phyloP scores from a whole-genome alignment of 768 basidiomycete species.

The Clathrus columnatus region DNA sequence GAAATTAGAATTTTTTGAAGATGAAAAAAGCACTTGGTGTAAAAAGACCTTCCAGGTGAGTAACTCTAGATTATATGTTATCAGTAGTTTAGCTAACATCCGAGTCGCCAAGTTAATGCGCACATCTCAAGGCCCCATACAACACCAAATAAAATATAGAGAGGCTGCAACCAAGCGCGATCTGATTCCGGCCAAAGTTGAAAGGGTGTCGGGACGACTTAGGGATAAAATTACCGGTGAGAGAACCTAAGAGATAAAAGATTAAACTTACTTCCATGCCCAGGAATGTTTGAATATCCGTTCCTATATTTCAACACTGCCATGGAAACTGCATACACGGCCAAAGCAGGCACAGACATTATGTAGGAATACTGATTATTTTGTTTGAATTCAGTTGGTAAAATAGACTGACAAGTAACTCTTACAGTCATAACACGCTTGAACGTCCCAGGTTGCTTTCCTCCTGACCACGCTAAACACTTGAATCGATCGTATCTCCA shows the following conservation, averaged over 20 bases:
- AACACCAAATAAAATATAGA: constrained; percentile 61
- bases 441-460: constrained; percentile 76
- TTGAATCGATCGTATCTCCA: constrained; percentile 73
- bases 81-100: neutral
- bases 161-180: constrained; percentile 52
- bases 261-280: constrained; percentile 11
- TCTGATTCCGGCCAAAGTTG: constrained; percentile 37
- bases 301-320: constrained; percentile 63
- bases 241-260: constrained; percentile 7
- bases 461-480: constrained; percentile 66
- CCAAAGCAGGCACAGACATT: constrained; percentile 55
- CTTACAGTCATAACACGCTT: constrained; percentile 84
- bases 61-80: constrained; percentile 44
- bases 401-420: constrained; percentile 12
- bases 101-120: constrained; percentile 18
- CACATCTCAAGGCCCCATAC: constrained; percentile 77
- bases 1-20: neutral
- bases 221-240: neutral
- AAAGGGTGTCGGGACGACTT: constrained; percentile 54
- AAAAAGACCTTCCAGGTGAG: constrained; percentile 85
- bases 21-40: neutral
- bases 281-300: constrained; percentile 33
- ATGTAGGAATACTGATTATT: constrained; percentile 62
- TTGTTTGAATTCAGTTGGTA: constrained; percentile 9
- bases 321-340: constrained; percentile 54